Conservation (phyloP, 2,329 filamentous ascomycete species). For the Pseudogymnoascus sp. region DNA sequence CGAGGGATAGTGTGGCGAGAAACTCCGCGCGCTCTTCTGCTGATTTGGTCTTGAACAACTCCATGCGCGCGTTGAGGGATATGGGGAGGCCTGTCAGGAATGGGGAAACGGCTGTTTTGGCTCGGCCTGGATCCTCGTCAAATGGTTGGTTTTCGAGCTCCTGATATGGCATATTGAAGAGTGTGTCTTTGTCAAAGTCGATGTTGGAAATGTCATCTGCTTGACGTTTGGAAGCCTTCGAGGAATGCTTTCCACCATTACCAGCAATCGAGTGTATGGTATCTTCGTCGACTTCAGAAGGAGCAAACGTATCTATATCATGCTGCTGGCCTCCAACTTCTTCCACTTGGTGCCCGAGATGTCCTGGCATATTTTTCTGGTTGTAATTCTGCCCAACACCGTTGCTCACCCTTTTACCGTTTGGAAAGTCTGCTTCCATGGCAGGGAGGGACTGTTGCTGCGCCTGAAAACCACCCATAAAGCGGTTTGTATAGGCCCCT, state of each 20-base stretch:
- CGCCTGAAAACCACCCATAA: neutral
- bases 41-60: constrained; percentile 13
- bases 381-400: neutral
- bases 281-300: neutral
- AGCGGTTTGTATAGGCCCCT: neutral
- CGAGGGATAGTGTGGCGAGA: constrained; percentile 20
- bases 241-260: neutral
- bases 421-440: neutral
- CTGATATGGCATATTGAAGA: neutral
- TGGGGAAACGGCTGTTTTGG: neutral
- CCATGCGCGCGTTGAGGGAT: constrained; percentile 18
- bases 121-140: neutral
- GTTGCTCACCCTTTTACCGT: neutral
- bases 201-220: neutral
- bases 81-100: neutral
- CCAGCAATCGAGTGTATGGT: neutral
- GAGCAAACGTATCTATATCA: neutral
- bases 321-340: neutral
- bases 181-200: neutral
- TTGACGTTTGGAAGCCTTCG: neutral
- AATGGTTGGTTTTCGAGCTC: neutral
- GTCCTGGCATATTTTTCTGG: neutral
- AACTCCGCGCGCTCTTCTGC: constrained; percentile 15
- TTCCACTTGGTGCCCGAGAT: neutral
- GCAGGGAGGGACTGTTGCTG: neutral